Percentiles rank a stretch among this genome's conserved stretches.
Evolutionary conservation across 257 asterid genomes (phyloP).

Genomic region (Jacaranda copaia): DNA sequence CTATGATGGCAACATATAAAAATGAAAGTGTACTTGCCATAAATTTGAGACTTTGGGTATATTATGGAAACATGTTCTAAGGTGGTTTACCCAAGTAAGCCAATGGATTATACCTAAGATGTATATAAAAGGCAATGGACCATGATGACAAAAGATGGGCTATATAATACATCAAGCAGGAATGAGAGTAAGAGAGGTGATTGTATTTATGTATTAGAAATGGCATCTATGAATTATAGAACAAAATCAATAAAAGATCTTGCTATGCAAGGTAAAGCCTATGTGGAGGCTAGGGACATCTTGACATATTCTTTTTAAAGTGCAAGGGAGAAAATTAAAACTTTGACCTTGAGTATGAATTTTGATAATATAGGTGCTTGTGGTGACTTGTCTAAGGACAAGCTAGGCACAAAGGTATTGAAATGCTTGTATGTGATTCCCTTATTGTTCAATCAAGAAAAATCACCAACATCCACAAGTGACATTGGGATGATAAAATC

Average conservation of each 20-base stretch:
- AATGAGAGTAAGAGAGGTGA: background rate
- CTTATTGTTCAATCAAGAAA: background rate
- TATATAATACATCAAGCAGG: background rate
- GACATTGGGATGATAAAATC: background rate
- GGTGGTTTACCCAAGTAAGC: background rate
- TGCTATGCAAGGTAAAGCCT: background rate
- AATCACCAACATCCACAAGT: background rate
- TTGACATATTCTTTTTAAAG: background rate
- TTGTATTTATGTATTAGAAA: no score
- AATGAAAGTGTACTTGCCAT: background rate
- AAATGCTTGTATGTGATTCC: background rate
- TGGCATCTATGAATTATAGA: background rate
- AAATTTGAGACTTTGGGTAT: background rate
- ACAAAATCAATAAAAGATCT: background rate
- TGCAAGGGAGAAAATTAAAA: background rate
- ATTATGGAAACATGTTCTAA: no score
- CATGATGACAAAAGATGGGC: background rate
- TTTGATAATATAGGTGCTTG: background rate
- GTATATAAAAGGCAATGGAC: background rate
- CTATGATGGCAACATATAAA: background rate
- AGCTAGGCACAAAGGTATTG: background rate
- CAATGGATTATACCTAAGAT: background rate
- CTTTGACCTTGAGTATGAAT: background rate
- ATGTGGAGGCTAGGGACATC: background rate
- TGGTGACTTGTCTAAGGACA: background rate